Evolutionary conservation across 352 stramenopile species (phyloP).

Genomic region (Pythium rhizo-oryzae): DNA sequence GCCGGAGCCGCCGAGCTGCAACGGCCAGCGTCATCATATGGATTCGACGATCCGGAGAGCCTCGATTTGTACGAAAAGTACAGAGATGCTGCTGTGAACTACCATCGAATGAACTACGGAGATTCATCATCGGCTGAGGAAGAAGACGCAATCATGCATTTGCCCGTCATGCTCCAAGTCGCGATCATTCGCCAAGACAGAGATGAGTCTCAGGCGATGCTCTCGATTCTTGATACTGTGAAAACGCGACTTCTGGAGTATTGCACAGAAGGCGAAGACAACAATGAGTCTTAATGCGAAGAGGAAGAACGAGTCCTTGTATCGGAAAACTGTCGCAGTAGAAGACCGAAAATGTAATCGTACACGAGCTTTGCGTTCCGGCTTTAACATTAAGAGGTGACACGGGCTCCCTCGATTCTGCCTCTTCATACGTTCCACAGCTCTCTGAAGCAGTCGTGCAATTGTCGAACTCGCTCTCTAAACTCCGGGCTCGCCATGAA

Average conservation of each 20-base stretch:
- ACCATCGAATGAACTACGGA: slow-evolving; percentile 88
- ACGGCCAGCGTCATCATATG: slow-evolving; percentile 53
- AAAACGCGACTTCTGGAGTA: slow-evolving; percentile 67
- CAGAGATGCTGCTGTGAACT: slow-evolving; percentile 76
- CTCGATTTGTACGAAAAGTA: slow-evolving; percentile 87
- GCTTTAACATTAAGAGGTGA: not conserved
- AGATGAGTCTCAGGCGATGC: slow-evolving; percentile 76
- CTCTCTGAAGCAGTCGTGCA: slow-evolving; percentile 16
- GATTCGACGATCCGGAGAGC: slow-evolving; percentile 78
- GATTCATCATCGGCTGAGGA: slow-evolving; percentile 73
- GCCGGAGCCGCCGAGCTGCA: slow-evolving; percentile 65
- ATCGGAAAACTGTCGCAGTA: not conserved
- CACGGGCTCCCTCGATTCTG: not conserved
- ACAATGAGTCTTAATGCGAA: slow-evolving; percentile 38
- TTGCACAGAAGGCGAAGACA: slow-evolving; percentile 46
- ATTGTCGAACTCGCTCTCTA: slow-evolving; percentile 15
- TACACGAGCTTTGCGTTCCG: not conserved
- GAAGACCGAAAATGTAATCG: not conserved
- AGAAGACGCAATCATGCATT: slow-evolving; percentile 89
- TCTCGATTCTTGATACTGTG: slow-evolving; percentile 75
- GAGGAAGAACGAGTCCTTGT: not conserved
- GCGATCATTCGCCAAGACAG: slow-evolving; percentile 66
- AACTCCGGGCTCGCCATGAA: slow-evolving; percentile 28
- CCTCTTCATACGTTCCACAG: slow-evolving; percentile 8
- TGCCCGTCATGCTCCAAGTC: slow-evolving; percentile 89